Evolutionary conservation across 2,329 filamentous ascomycete genomes (phyloP).

Genomic region (Xylaria sp.): DNA sequence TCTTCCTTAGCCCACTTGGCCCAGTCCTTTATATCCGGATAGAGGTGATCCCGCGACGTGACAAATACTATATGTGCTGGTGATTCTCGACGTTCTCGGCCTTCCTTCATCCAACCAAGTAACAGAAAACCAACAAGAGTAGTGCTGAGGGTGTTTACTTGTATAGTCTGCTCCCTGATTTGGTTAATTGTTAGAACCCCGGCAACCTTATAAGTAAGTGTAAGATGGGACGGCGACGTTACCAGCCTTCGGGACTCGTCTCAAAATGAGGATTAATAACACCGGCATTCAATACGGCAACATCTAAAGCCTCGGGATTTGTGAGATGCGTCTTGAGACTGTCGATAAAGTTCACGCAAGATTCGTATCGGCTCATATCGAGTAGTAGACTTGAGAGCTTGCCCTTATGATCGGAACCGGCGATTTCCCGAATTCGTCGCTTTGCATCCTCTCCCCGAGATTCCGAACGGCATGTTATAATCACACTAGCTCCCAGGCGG

Average conservation of each 20-base stretch:
- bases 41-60: constrained; percentile 1
- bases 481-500: background rate
- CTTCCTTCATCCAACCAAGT: background rate
- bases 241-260: constrained; percentile 6
- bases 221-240: background rate
- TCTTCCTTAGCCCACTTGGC: background rate
- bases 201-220: background rate
- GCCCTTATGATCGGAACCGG: too few species aligned
- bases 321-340: background rate
- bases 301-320: background rate
- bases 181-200: background rate
- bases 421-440: too few species aligned
- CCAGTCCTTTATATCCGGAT: background rate
- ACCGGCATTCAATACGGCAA: background rate
- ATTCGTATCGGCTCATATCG: background rate
- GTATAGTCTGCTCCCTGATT: background rate
- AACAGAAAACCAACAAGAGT: background rate
- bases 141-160: constrained; percentile 1
- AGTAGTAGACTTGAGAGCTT: too few species aligned
- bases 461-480: too few species aligned
- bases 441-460: too few species aligned
- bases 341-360: background rate
- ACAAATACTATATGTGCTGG: constrained; percentile 1
- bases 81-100: background rate
- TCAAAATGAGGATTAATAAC: background rate